phyloP scores from a whole-genome alignment of 305 asterid species.

The Salvia sclarea region DNA sequence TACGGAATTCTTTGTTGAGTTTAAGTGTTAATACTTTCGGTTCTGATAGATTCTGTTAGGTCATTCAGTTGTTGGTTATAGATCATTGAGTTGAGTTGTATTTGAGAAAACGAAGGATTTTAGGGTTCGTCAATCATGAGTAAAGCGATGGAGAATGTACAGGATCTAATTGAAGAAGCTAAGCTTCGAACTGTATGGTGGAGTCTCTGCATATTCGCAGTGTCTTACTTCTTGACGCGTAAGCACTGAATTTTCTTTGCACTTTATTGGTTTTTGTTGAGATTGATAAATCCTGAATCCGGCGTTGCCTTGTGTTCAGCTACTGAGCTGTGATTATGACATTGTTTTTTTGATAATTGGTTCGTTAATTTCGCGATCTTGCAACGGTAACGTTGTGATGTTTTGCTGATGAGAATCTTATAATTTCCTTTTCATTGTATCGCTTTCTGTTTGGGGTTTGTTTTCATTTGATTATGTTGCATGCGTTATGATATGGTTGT shows the following conservation, averaged over 20 bases:
- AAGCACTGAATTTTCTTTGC: slow-evolving; percentile 35
- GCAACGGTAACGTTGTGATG: slow-evolving; percentile 10
- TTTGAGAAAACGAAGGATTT: neutral
- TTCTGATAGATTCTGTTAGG: slow-evolving; percentile 19
- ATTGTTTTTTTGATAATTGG: neutral
- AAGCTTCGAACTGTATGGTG: slow-evolving; percentile 94
- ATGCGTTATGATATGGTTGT: slow-evolving; percentile 11
- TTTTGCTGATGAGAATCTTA: slow-evolving; percentile 10
- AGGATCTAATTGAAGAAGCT: slow-evolving; percentile 97
- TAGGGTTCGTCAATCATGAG: slow-evolving; percentile 36
- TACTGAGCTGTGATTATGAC: slow-evolving; percentile 14
- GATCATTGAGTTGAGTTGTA: slow-evolving; percentile 21
- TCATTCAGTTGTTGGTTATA: slow-evolving; percentile 10
- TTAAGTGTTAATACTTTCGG: neutral
- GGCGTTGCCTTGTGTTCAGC: neutral
- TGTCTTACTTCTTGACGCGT: slow-evolving; percentile 89
- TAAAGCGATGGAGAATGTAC: slow-evolving; percentile 68
- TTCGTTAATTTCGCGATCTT: slow-evolving; percentile 19
- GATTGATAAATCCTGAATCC: neutral
- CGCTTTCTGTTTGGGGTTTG: slow-evolving; percentile 17
- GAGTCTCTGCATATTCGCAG: slow-evolving; percentile 76
- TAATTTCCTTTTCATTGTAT: neutral
- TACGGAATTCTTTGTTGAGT: neutral
- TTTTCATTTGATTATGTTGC: slow-evolving; percentile 13
- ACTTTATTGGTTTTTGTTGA: neutral